Base-by-base conservation (phyloP, 2,329 filamentous ascomycete species). In the Verticillium tricorpus region DNA sequence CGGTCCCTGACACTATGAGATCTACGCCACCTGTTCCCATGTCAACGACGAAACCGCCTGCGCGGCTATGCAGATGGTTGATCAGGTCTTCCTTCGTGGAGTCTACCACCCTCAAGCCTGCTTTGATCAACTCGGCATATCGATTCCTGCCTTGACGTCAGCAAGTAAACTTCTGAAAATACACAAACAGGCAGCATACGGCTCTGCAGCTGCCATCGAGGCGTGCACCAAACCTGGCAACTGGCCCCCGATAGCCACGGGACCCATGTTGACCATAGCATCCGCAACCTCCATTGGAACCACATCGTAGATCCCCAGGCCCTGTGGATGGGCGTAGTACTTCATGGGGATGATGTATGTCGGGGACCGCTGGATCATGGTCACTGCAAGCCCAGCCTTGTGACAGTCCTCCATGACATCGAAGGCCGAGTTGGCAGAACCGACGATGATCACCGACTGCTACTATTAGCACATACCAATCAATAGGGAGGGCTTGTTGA, bases 381-480 rank as follows among this genome's bases (percentile, higher is more conserved):
- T 77, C 0, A 71, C 71, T 19, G 63, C n/a, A 1, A 76, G 66
- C 2, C 70, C 70, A 2, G 71, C 69, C 1, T 61, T 52, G 57
- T 71, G 62, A 60, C 73, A 76, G 61, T 77, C 73, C 17, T 70
- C 67, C 34, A 75, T 64, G 1, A 78, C 66, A 65, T 79, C 76
- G 58, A 80, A 79, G 6, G 74, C 77, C 1, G 74, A 76, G 62
- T 78, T 79, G n/a, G 74, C 75, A 1, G 77, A 75, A 19, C 77
- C 77, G 35, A 77, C 67, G 8, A 78, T 65, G 12, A 71, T 55
- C 12, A 72, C 73, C 1, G 72, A 69, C 71, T 66, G 31, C 2
- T 8, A 6, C 11, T 37, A 15, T 31, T 31, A 5, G 22, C 28
- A 31, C 15, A 17, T 17, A 4, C 1, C 5, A 50, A 61, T 52